phyloP scores from a whole-genome alignment of 768 basidiomycete genomes.

The Pseudohyphozyma bogoriensis region DNA sequence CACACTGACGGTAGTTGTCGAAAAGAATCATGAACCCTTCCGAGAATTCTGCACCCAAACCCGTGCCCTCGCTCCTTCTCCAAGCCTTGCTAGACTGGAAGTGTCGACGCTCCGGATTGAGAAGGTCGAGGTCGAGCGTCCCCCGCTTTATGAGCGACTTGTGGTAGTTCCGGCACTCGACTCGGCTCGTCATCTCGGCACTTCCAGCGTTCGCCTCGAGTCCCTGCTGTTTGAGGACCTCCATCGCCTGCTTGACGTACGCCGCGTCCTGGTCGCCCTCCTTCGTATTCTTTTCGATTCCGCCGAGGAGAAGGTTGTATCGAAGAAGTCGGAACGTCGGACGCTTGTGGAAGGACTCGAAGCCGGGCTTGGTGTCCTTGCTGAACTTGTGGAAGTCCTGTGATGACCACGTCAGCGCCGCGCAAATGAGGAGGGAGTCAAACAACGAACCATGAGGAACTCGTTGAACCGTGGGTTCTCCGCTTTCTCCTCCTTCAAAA shows the following conservation, averaged over 20 bases:
- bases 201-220: constrained; percentile 56
- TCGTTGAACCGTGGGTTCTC: constrained; percentile 66
- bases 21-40: constrained; percentile 85
- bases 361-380: constrained; percentile 51
- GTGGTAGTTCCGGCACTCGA: constrained; percentile 81
- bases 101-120: constrained; percentile 69
- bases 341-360: constrained; percentile 86
- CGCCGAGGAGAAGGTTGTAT: constrained; percentile 73
- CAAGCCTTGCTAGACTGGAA: constrained; percentile 73
- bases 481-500: constrained; percentile 76
- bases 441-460: constrained; percentile 65
- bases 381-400: constrained; percentile 19
- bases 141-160: no score
- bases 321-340: constrained; percentile 82
- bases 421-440: not conserved
- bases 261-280: constrained; percentile 53
- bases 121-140: constrained; percentile 90
- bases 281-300: constrained; percentile 70
- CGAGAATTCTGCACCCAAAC: constrained; percentile 77
- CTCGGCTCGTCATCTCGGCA: constrained; percentile 71
- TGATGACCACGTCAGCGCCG: not conserved
- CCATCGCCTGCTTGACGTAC: constrained; percentile 72
- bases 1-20: constrained; percentile 60
- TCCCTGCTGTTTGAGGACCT: constrained; percentile 59
- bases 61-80: constrained; percentile 70